phyloP scores from a whole-genome alignment of 305 asterid genomes.

The Ajuga reptans region DNA sequence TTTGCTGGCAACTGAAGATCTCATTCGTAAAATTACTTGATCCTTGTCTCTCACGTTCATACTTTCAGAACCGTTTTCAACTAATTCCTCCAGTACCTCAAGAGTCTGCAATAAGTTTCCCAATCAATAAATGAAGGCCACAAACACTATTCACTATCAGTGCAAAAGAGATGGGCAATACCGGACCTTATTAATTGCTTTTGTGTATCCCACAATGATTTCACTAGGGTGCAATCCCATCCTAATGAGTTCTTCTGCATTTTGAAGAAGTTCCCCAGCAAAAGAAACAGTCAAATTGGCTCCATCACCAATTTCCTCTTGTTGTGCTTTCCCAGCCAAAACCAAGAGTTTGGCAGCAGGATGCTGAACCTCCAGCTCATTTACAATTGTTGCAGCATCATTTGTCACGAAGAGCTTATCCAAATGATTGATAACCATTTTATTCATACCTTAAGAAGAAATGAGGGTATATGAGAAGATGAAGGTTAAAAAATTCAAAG shows the following conservation, averaged over 20 bases:
- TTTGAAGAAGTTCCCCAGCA: conserved; percentile 93
- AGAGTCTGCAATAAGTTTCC: conserved; percentile 36
- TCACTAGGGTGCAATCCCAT: conserved; percentile 96
- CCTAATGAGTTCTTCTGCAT: conserved; percentile 89
- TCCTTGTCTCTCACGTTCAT: conserved; percentile 72
- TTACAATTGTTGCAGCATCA: conserved; percentile 92
- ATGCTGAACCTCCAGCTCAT: conserved; percentile 96
- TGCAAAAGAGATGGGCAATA: background rate
- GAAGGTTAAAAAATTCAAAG: background rate
- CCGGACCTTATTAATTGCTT: conserved; percentile 75
- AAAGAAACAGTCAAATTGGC: conserved; percentile 84
- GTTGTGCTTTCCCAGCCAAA: conserved; percentile 87
- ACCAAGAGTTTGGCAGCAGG: conserved; percentile 94
- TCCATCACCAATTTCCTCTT: conserved; percentile 94
- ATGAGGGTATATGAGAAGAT: conserved; percentile 3
- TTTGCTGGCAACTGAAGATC: conserved; percentile 88
- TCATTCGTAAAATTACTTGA: conserved; percentile 62
- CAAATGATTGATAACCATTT: conserved; percentile 94
- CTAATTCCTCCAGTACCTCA: conserved; percentile 65
- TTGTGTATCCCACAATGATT: conserved; percentile 76
- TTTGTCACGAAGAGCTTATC: conserved; percentile 90
- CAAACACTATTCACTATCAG: background rate
- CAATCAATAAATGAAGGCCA: background rate
- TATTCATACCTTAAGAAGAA: conserved; percentile 73
- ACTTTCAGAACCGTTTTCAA: conserved; percentile 63